Base-by-base conservation (phyloP, 352 stramenopile species). In the Pythium periplocum region DNA sequence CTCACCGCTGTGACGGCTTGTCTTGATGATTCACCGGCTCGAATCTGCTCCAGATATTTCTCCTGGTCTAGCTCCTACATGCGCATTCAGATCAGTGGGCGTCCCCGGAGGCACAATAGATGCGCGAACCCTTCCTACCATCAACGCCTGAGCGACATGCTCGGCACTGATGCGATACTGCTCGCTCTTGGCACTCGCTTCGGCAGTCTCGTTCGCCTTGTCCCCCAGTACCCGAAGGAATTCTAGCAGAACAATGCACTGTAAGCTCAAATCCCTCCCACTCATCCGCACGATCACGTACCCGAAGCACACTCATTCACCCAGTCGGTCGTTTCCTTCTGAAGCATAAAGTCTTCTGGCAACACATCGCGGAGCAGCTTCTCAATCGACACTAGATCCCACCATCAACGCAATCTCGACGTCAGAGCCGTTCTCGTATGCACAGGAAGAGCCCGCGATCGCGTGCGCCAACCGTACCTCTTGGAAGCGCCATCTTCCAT, bases 251-350 rank as follows among this genome's bases (percentile, higher is more conserved):
- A 11, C n/a, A 36, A n/a, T 12, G 6, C 4, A 31, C 10, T 12
- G 7, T 30, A 9, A 36, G 17, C 11, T 10, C 12, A 36, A 1
- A 34, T 12, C 4, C n/a, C 33, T 26, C 30, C 30, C 31, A 55
- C 5, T 47, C 12, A 50, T 38, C 45, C 9, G 32, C 5, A 50
- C 41, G 45, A 8, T 35, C n/a, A 31, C 41, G 6, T 9, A 86
- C 79, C 74, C 45, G 61, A 53, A 26, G 76, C 68, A 52, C 75
- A 81, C 52, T 90, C 76, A 45, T 61, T 76, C 40, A 81, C 63
- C 76, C 76, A 87, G 46, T 87, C 79, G 34, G 86, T 49, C 34
- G 76, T 80, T 68, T 87, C 75, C 46, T 86, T 85, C 40, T 74
- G 75, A 12, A 87, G 68, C 43, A 55, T 32, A n/a, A 76, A 44